These are phyloP conservation scores for Amaranthus hypochondriacus DNA, from an alignment of 148 eudicot genomes.

Conservation along the genomic window DNA sequence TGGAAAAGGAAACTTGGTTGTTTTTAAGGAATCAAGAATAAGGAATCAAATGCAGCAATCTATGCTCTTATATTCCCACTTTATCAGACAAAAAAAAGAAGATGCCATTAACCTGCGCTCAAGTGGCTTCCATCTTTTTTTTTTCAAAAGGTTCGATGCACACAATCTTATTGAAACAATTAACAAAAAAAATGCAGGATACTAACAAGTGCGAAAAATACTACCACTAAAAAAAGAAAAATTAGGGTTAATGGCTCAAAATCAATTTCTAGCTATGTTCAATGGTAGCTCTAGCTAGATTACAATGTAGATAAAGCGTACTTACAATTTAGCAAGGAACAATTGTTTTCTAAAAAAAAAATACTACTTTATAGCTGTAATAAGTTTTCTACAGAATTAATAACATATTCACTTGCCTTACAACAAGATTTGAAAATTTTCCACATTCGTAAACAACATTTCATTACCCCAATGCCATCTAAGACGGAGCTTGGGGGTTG, in stretches of 20 bases:
- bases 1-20: background rate
- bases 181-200: background rate
- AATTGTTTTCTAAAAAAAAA: background rate
- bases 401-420: background rate
- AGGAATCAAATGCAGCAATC: background rate
- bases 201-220: background rate
- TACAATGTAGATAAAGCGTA: background rate
- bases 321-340: constrained; percentile 11
- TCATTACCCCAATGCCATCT: no score
- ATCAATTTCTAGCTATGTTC: background rate
- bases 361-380: background rate
- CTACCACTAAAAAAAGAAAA: background rate
- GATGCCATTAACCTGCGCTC: no score
- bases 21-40: no score
- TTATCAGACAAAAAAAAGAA: background rate
- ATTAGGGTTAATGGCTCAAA: background rate
- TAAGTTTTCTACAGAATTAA: background rate
- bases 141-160: no score
- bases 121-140: no score
- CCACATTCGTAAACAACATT: background rate
- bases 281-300: background rate
- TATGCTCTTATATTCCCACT: background rate
- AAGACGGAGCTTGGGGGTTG: no score
- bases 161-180: no score
- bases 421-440: background rate